Evolutionary conservation across 108 stramenopile species (phyloP), one percentile per base, ranked within the genome.

Genomic region (Chaetoceros tenuissimus): DNA sequence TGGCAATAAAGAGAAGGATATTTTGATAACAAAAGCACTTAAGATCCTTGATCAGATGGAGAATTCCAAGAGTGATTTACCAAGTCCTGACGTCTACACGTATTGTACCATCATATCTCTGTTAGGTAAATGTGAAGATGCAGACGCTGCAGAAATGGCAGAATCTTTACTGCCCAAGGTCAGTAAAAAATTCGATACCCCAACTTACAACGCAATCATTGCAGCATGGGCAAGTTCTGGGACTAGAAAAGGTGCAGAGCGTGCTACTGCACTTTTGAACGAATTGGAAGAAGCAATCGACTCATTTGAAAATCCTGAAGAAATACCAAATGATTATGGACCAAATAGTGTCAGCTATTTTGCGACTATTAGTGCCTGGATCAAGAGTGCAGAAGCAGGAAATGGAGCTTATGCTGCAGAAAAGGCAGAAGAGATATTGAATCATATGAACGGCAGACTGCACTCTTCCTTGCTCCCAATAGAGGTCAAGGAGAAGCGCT

Each of bases 401-500:
- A 13, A 40, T 13, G 13, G 13, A 5, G 34, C 8, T 5, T 40
- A 10, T 40, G 34, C 34, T 40, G 34, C 34, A 13, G 34, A 40
- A 13, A 40, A 40, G 13, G 34, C 34, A 40, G 34, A 40, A 40
- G 5, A 5, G 34, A 13, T 40, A 13, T 40, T 40, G 34, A 40
- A 40, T 40, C 5, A 40, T 10, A 40, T 40, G 34, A 13, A 10
- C 8, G 13, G 8, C 5, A 40, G 13, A 13, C 13, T 10, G 5
- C 5, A 40, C 5, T 40, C 34, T 40, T 40, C 34, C 13, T 10
- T 5, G 13, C 13, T 40, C 34, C 34, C 5, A 70, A 66, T 71
- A 31, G 31, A 67, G 24, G 68, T 58, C 23, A 47, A 54, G n/a
- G 68, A 73, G 21, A 27, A 46, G n/a, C 34, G 47, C 8, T 66